Conservation (phyloP, 345 rosid genomes). For the Salix suchowensis region DNA sequence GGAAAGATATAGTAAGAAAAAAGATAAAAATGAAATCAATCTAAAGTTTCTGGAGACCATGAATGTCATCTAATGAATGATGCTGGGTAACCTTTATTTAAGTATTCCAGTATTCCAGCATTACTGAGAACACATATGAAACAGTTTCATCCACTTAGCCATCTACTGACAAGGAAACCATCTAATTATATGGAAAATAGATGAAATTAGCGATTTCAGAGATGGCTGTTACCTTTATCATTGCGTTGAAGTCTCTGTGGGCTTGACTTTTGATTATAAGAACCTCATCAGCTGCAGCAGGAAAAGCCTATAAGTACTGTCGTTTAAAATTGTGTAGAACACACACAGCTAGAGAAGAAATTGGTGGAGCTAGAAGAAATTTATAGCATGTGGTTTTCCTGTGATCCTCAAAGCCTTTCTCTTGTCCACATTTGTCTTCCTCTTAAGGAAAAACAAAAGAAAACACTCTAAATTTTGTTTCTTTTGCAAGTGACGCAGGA, state of each 20-base stretch:
- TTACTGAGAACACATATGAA: neutral
- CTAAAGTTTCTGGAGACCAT: conserved; percentile 6
- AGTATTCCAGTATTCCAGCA: conserved; percentile 8
- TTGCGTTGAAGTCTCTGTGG: conserved; percentile 78
- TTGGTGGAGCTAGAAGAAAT: conserved; percentile 1
- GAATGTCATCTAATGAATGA: conserved; percentile 5
- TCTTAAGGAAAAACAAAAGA: neutral
- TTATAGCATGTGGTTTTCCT: neutral
- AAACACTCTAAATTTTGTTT: neutral
- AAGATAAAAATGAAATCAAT: neutral
- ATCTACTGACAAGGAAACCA: neutral
- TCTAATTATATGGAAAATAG: too few relatives aligned
- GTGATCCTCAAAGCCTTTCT: neutral
- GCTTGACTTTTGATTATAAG: conserved; percentile 88
- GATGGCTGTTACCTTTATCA: conserved; percentile 71
- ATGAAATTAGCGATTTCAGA: neutral
- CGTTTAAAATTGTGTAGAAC: neutral
- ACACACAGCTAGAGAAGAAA: neutral
- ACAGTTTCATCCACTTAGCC: neutral
- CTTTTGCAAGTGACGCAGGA: neutral
- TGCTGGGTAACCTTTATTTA: neutral
- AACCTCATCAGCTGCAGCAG: conserved; percentile 73
- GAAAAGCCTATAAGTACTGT: conserved; percentile 12
- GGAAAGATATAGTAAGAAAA: neutral
- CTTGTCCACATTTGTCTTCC: neutral